Evolutionary conservation across 129 eudicot species (phyloP).

Genomic region (Smallanthus sonchifolius): DNA sequence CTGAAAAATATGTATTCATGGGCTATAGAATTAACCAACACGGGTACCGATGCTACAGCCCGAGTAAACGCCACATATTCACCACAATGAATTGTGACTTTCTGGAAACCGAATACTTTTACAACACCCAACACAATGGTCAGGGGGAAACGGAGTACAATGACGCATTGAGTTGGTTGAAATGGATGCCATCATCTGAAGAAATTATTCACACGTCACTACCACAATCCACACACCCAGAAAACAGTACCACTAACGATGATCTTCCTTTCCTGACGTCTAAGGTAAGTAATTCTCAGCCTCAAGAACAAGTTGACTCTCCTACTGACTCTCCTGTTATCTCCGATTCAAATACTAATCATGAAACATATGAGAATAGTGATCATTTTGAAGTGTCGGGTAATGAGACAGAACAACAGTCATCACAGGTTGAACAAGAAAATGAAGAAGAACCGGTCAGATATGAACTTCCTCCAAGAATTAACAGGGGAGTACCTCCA

Average conservation of each 20-base stretch:
- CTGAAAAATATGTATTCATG: background rate
- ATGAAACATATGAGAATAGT: background rate
- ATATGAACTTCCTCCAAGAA: slow-evolving; percentile 3
- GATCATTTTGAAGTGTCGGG: background rate
- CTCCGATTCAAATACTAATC: too few species aligned
- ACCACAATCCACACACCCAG: too few species aligned
- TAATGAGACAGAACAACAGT: background rate
- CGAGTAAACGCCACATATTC: background rate
- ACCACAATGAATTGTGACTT: background rate
- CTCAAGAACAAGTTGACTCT: too few species aligned
- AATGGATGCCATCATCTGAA: too few species aligned
- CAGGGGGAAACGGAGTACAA: too few species aligned
- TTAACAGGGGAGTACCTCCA: background rate
- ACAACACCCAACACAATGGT: background rate
- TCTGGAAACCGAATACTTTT: background rate
- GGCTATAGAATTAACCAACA: background rate
- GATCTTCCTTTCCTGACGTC: background rate
- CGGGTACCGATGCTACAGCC: background rate
- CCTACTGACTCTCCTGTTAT: too few species aligned
- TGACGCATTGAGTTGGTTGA: too few species aligned
- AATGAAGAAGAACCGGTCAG: background rate
- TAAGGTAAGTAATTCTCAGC: background rate
- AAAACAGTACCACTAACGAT: background rate
- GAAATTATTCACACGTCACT: too few species aligned
- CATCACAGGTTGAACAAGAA: background rate